Conservation (phyloP, 169 alveolate species). For the Prorocentrum cordatum region DNA sequence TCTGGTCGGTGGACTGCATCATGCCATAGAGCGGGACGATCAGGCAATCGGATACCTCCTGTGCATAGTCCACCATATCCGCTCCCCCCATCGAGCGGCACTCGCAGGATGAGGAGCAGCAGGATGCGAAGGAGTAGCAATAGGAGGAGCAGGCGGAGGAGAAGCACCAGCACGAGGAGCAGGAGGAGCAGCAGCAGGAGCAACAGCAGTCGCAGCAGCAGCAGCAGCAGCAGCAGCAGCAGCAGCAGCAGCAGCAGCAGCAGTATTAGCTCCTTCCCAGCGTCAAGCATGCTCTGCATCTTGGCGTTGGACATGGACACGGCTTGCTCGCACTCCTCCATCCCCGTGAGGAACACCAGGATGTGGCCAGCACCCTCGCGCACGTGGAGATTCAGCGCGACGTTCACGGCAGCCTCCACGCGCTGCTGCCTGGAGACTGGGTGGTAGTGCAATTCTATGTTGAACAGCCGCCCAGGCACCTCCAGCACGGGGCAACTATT, state of each 20-base stretch:
- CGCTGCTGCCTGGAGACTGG: constrained; percentile 47
- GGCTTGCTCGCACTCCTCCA: constrained; percentile 71
- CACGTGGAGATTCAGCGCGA: constrained; percentile 49
- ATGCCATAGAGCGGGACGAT: constrained; percentile 55
- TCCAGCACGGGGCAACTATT: constrained; percentile 96
- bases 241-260: no score
- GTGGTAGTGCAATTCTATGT: constrained; percentile 36
- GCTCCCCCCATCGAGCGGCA: no score
- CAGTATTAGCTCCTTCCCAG: no score
- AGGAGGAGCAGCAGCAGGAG: no score
- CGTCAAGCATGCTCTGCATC: constrained; percentile 35
- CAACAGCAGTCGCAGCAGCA: neutral
- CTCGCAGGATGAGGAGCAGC: no score
- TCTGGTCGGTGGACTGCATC: constrained; percentile 78
- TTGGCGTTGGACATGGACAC: constrained; percentile 9
- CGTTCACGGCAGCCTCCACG: constrained; percentile 65
- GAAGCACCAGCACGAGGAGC: no score
- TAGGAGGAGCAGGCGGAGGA: no score
- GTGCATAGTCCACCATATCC: constrained; percentile 29
- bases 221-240: neutral
- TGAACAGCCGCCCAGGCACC: constrained; percentile 53
- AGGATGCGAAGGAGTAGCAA: no score
- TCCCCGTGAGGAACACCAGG: constrained; percentile 56
- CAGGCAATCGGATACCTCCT: constrained; percentile 47
- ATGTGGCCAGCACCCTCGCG: constrained; percentile 65